phyloP scores from a whole-genome alignment of 192 early-diverging fungal genomes.

The Coemansia aciculifera region DNA sequence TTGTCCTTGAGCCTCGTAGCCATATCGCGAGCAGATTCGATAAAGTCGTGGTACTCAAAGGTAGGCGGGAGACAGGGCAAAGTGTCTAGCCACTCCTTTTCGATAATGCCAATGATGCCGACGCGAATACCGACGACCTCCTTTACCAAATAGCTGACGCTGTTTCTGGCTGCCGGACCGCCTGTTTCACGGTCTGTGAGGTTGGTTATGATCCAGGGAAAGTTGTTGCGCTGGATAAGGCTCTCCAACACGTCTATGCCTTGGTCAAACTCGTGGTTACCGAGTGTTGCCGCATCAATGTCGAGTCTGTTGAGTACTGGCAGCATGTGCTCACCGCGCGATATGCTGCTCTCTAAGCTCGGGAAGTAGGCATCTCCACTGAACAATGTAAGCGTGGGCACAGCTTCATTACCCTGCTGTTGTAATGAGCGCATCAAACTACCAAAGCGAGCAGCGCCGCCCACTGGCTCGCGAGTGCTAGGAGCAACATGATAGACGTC shows the following conservation, averaged over 20 bases:
- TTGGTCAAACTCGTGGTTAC: constrained; percentile 81
- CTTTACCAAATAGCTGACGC: constrained; percentile 53
- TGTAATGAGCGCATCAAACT: constrained; percentile 43
- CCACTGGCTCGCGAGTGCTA: constrained; percentile 58
- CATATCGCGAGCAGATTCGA: constrained; percentile 51
- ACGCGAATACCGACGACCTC: constrained; percentile 54
- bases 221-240: constrained; percentile 58
- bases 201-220: constrained; percentile 74
- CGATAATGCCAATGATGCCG: constrained; percentile 71
- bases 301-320: constrained; percentile 61
- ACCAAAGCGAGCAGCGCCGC: constrained; percentile 66
- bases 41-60: constrained; percentile 61
- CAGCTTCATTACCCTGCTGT: constrained; percentile 12
- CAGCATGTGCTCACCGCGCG: constrained; percentile 65
- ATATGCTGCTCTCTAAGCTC: constrained; percentile 65
- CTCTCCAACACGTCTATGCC: constrained; percentile 58
- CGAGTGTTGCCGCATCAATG: constrained; percentile 61
- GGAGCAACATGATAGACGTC: constrained; percentile 64
- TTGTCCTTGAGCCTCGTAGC: constrained; percentile 31
- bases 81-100: constrained; percentile 71
- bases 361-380: constrained; percentile 71
- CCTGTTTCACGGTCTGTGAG: constrained; percentile 53
- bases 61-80: constrained; percentile 62
- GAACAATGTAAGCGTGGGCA: constrained; percentile 58
- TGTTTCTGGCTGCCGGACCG: constrained; percentile 29